These are phyloP conservation scores for Omphalotus olearius DNA, from an alignment of 1,284 basidiomycete genomes.

Conservation along the genomic window DNA sequence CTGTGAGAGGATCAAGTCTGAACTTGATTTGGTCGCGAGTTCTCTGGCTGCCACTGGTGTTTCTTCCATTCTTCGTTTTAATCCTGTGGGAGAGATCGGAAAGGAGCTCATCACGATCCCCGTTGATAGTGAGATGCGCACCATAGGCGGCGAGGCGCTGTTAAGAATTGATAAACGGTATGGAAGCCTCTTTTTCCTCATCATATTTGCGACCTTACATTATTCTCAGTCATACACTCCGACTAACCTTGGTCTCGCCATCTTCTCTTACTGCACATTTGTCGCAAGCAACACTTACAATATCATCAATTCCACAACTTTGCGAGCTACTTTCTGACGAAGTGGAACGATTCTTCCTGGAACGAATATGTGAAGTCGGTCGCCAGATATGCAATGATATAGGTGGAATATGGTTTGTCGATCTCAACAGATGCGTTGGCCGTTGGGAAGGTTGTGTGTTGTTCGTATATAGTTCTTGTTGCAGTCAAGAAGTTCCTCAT, in stretches of 20 bases:
- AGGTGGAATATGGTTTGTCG: conserved; percentile 74
- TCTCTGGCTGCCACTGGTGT: conserved; percentile 54
- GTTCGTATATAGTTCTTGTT: conserved; percentile 37
- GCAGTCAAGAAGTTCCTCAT: not conserved
- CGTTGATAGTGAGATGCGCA: conserved; percentile 28
- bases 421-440: conserved; percentile 65
- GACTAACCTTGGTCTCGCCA: conserved; percentile 69
- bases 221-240: conserved; percentile 55
- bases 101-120: conserved; percentile 48
- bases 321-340: conserved; percentile 73
- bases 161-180: conserved; percentile 66
- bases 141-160: conserved; percentile 62
- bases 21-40: conserved; percentile 46
- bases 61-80: conserved; percentile 52
- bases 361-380: conserved; percentile 64
- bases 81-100: conserved; percentile 64
- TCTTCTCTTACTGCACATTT: conserved; percentile 69
- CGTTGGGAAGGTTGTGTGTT: conserved; percentile 74
- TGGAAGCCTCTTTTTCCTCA: conserved; percentile 13
- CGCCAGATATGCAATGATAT: conserved; percentile 47
- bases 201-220: not conserved
- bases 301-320: conserved; percentile 71
- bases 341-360: conserved; percentile 61
- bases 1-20: conserved; percentile 53
- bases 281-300: conserved; percentile 66